A percentile compares a stretch with the other conserved stretches of the same genome.
phyloP scores from a whole-genome alignment of 306 rosid species.

The Rubus idaeus region DNA sequence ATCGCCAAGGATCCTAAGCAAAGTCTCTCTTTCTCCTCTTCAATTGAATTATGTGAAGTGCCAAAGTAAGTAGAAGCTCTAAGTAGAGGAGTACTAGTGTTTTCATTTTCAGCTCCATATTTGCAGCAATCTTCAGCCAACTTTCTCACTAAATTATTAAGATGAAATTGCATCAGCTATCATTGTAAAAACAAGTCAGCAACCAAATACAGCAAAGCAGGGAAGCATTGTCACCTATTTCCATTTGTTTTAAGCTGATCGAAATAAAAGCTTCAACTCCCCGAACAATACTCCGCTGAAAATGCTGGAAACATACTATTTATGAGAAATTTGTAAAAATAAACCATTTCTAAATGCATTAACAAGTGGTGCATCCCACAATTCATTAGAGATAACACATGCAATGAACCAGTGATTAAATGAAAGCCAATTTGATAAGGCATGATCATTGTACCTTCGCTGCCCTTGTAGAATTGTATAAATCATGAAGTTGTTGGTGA shows the following conservation, averaged over 20 bases:
- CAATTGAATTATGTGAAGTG: constrained; percentile 51
- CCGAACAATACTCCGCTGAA: constrained; percentile 80
- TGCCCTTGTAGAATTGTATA: constrained; percentile 71
- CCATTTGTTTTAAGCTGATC: constrained; percentile 78
- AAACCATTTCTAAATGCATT: constrained; percentile 8
- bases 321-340: constrained; percentile 22
- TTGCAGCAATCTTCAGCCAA: constrained; percentile 75
- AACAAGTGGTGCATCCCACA: constrained; percentile 6
- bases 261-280: constrained; percentile 70
- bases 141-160: constrained; percentile 55
- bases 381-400: not conserved
- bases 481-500: constrained; percentile 68
- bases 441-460: constrained; percentile 59
- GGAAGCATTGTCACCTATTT: constrained; percentile 54
- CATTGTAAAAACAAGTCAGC: constrained; percentile 10
- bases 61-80: constrained; percentile 63
- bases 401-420: not conserved
- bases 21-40: constrained; percentile 64
- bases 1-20: constrained; percentile 56
- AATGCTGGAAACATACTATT: constrained; percentile 54
- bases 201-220: constrained; percentile 25
- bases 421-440: not conserved
- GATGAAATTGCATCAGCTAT: constrained; percentile 27
- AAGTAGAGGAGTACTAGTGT: constrained; percentile 46
- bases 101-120: constrained; percentile 64